These are phyloP conservation scores for Penicillium frequentans DNA, from an alignment of 2,329 filamentous ascomycete genomes.

Conservation along the genomic window DNA sequence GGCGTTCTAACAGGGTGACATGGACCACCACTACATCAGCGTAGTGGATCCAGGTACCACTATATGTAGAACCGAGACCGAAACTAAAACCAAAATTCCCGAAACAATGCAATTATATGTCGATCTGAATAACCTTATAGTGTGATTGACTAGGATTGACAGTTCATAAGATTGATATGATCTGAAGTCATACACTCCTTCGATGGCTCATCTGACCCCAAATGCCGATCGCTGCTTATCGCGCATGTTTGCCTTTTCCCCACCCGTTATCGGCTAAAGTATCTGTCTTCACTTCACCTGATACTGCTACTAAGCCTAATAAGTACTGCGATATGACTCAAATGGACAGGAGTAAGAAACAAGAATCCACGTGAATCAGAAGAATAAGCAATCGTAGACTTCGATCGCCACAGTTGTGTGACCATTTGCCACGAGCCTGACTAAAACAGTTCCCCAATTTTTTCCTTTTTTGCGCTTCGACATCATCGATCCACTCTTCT, in stretches of 20 bases:
- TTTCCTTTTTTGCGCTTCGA: not conserved
- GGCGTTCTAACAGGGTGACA: slow-evolving; percentile 12
- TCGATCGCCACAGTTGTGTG: not conserved
- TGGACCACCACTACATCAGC: slow-evolving; percentile 11
- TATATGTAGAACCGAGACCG: not conserved
- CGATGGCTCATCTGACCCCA: not conserved
- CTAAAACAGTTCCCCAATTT: not conserved
- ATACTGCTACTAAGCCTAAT: not conserved
- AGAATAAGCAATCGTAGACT: not conserved
- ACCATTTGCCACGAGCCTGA: not conserved
- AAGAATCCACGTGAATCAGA: not conserved
- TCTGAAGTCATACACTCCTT: no score
- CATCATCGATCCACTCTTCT: slow-evolving; percentile 4
- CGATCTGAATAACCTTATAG: no score
- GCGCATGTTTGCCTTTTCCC: not conserved
- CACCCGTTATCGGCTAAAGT: not conserved
- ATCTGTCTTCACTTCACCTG: not conserved
- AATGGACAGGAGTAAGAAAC: no score
- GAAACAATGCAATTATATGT: not conserved
- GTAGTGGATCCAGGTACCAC: slow-evolving; percentile 13
- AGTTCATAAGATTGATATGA: no score
- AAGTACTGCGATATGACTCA: not conserved
- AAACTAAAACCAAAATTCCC: not conserved
- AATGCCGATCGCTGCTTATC: not conserved
- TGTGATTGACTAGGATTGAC: no score